phyloP scores from a whole-genome alignment of 108 stramenopile species.

The Pinguiococcus pyrenoidosus region DNA sequence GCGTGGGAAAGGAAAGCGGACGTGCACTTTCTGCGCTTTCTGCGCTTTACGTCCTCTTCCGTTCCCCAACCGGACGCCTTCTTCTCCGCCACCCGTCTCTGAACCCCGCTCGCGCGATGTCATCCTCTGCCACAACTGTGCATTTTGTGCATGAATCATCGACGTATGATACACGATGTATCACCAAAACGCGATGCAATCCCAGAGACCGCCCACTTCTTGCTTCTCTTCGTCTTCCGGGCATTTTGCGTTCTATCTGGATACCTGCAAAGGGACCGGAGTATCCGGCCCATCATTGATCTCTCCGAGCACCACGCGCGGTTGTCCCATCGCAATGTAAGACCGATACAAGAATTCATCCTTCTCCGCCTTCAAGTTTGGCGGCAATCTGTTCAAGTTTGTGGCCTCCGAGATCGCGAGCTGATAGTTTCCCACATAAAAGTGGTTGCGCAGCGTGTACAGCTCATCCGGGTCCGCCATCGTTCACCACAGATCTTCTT shows the following conservation, averaged over 20 bases:
- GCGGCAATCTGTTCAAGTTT: slow-evolving; percentile 43
- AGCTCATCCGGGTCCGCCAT: slow-evolving; percentile 96
- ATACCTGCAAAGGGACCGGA: not conserved
- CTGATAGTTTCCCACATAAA: slow-evolving; percentile 87
- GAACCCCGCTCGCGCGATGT: no score
- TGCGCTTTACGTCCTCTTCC: no score
- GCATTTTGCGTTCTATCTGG: not conserved
- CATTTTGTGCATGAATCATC: not conserved
- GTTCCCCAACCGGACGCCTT: no score
- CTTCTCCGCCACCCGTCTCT: no score
- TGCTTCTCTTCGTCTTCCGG: not conserved
- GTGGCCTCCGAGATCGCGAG: slow-evolving; percentile 61
- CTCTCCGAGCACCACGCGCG: slow-evolving; percentile 57
- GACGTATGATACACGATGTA: not conserved
- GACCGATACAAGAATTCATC: slow-evolving; percentile 77
- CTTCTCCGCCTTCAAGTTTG: slow-evolving; percentile 53
- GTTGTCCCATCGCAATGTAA: slow-evolving; percentile 65
- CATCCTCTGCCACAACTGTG: no score
- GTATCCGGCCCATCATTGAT: slow-evolving; percentile 28
- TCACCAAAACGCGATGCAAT: no score
- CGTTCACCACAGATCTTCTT: no score
- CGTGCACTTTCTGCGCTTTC: slow-evolving; percentile 20
- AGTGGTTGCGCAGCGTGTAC: slow-evolving; percentile 92
- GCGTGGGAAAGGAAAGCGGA: not conserved
- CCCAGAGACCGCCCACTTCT: no score